Evolutionary conservation across 805 yeast species (phyloP).

Genomic region (Kuraishia molischiana): DNA sequence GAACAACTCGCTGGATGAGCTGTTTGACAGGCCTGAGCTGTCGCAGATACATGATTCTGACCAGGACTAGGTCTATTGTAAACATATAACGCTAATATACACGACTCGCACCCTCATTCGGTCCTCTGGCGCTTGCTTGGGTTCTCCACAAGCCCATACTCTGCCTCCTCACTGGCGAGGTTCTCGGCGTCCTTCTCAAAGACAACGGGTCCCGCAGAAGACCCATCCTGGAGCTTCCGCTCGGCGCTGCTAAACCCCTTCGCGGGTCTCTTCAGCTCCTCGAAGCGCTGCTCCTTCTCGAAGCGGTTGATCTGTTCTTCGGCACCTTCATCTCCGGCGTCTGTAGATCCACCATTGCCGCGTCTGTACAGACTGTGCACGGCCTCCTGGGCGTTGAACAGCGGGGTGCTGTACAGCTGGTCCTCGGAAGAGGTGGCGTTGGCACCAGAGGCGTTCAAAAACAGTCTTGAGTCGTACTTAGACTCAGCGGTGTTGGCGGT

Average conservation of each 20-base stretch:
- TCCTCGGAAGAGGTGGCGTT: slow-evolving; percentile 29
- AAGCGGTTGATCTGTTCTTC: slow-evolving; percentile 5
- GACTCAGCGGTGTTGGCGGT: slow-evolving; percentile 22
- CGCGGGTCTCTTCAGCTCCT: slow-evolving; percentile 6
- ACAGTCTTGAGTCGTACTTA: slow-evolving; percentile 51
- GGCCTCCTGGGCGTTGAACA: slow-evolving; percentile 44
- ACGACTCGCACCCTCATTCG: no score
- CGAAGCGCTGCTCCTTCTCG: slow-evolving; percentile 7
- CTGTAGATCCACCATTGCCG: slow-evolving; percentile 10
- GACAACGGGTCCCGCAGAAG: slow-evolving; percentile 12
- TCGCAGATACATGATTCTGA: slow-evolving; percentile 1
- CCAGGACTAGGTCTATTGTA: not conserved
- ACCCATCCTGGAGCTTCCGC: not conserved
- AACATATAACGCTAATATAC: no score
- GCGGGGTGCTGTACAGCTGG: slow-evolving; percentile 48
- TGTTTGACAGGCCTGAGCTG: slow-evolving; percentile 3
- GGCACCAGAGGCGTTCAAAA: slow-evolving; percentile 30
- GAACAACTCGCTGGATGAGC: slow-evolving; percentile 4
- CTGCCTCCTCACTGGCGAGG: slow-evolving; percentile 1
- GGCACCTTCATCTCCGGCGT: slow-evolving; percentile 11
- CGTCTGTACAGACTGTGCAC: slow-evolving; percentile 38
- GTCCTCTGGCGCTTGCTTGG: not conserved
- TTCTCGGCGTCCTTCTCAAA: slow-evolving; percentile 14
- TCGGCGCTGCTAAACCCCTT: slow-evolving; percentile 6
- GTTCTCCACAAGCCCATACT: slow-evolving; percentile 4